A percentile compares a stretch with the other conserved stretches of the same genome.
These are phyloP conservation scores for Stachybotrys elegans DNA, from an alignment of 2,329 filamentous ascomycete genomes.

Conservation along the genomic window DNA sequence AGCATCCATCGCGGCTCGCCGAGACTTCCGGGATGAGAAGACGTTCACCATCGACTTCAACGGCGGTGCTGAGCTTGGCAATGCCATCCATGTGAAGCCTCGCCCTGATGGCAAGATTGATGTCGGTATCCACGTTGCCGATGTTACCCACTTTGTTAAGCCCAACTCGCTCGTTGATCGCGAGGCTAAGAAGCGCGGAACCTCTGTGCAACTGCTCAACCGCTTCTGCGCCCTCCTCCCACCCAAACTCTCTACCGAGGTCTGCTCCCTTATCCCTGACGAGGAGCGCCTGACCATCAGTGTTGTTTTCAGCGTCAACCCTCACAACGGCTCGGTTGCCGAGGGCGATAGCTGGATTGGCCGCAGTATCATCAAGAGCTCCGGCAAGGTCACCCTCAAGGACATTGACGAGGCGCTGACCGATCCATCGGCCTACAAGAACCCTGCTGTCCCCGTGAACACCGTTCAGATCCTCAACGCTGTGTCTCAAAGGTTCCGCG, in stretches of 20 bases:
- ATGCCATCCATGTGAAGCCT: conserved; percentile 87
- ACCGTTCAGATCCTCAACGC: conserved; percentile 77
- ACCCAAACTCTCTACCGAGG: conserved; percentile 74
- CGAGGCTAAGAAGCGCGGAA: conserved; percentile 96
- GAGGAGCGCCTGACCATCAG: conserved; percentile 88
- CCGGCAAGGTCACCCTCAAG: conserved; percentile 75
- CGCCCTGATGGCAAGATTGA: conserved; percentile 82
- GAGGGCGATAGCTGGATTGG: conserved; percentile 93
- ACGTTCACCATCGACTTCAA: conserved; percentile 91
- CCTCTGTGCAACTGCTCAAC: conserved; percentile 91
- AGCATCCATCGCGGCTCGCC: conserved; percentile 64
- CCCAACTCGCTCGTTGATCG: conserved; percentile 90
- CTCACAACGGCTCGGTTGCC: conserved; percentile 68
- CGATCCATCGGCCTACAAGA: conserved; percentile 55
- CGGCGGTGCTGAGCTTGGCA: conserved; percentile 81
- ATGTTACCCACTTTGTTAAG: conserved; percentile 96
- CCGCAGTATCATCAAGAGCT: conserved; percentile 88
- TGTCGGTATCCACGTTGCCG: conserved; percentile 90
- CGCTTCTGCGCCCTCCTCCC: conserved; percentile 84
- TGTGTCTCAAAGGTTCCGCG: conserved; percentile 85
- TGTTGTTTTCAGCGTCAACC: conserved; percentile 87
- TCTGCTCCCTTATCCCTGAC: conserved; percentile 83
- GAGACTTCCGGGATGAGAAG: conserved; percentile 84
- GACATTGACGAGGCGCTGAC: conserved; percentile 80
- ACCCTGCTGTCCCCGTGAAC: conserved; percentile 63